These are phyloP conservation scores for Macadamia tetraphylla DNA, from an alignment of 164 flowering plant species.

Conservation along the genomic window DNA sequence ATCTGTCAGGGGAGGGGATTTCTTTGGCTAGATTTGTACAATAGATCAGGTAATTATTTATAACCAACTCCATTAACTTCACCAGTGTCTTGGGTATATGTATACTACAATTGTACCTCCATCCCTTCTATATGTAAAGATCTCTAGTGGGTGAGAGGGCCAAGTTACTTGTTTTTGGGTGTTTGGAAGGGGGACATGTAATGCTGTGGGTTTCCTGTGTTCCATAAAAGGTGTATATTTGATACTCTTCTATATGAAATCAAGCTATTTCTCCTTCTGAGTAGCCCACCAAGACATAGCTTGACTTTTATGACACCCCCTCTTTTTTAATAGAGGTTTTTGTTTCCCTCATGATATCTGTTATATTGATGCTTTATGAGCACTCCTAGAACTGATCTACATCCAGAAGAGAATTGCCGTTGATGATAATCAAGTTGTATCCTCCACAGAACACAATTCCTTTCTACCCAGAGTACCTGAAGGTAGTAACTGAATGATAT, in stretches of 20 bases:
- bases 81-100: slow-evolving; percentile 17
- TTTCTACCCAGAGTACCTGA: too few species aligned
- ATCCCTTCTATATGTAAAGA: slow-evolving; percentile 13
- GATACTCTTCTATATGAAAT: neutral
- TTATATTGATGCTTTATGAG: too few species aligned
- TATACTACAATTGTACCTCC: slow-evolving; percentile 18
- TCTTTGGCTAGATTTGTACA: neutral
- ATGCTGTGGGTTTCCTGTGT: neutral
- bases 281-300: slow-evolving; percentile 6
- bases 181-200: neutral
- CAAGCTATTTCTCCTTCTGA: neutral
- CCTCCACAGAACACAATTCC: too few species aligned
- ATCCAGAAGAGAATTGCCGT: too few species aligned
- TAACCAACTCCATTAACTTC: slow-evolving; percentile 9
- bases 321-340: too few species aligned
- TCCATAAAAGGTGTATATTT: slow-evolving; percentile 13
- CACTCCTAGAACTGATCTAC: too few species aligned
- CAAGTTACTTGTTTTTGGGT: neutral
- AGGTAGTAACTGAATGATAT: too few species aligned
- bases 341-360: too few species aligned
- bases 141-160: slow-evolving; percentile 16
- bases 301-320: neutral
- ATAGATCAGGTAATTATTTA: too few species aligned
- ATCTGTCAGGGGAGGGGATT: neutral
- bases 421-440: too few species aligned